These are phyloP conservation scores for Erythrobasidium hasegawianum DNA, from an alignment of 1,284 basidiomycete genomes.

Conservation along the genomic window DNA sequence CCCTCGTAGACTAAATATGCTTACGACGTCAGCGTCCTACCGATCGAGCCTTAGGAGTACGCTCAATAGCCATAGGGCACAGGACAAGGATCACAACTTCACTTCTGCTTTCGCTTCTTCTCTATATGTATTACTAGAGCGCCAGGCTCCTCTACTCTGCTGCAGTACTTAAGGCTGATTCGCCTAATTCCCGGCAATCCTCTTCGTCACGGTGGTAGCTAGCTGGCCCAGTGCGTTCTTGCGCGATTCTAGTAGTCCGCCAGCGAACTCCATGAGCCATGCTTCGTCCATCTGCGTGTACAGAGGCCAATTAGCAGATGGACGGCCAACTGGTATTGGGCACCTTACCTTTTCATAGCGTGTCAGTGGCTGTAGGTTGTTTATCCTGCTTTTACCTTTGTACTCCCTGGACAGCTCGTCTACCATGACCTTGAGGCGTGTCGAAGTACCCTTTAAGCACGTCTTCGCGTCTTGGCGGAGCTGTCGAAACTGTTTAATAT, in stretches of 20 bases:
- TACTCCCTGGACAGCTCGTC: slow-evolving; percentile 22
- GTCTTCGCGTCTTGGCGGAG: slow-evolving; percentile 27
- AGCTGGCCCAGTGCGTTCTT: slow-evolving; percentile 12
- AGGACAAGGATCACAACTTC: too few species aligned
- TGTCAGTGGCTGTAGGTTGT: slow-evolving; percentile 10
- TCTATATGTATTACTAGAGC: too few species aligned
- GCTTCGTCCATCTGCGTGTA: slow-evolving; percentile 21
- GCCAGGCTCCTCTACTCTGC: too few species aligned
- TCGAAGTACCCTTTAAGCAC: slow-evolving; percentile 14
- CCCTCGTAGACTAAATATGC: too few species aligned
- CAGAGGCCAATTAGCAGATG: not conserved
- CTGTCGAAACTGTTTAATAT: slow-evolving; percentile 31
- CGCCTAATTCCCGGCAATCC: slow-evolving; percentile 9
- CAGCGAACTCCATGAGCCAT: slow-evolving; percentile 17
- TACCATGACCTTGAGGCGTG: slow-evolving; percentile 22
- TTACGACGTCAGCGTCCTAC: too few species aligned
- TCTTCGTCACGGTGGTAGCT: slow-evolving; percentile 18
- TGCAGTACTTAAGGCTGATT: not conserved
- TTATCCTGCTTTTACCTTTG: slow-evolving; percentile 19
- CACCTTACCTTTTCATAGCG: slow-evolving; percentile 17
- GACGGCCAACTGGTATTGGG: too few species aligned
- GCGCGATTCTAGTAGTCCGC: slow-evolving; percentile 20
- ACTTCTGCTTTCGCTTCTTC: too few species aligned
- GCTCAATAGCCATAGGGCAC: too few species aligned
- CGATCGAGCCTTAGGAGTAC: too few species aligned